Conservation (phyloP, 2,329 filamentous ascomycete genomes). For the Neonectria neomacrospora region DNA sequence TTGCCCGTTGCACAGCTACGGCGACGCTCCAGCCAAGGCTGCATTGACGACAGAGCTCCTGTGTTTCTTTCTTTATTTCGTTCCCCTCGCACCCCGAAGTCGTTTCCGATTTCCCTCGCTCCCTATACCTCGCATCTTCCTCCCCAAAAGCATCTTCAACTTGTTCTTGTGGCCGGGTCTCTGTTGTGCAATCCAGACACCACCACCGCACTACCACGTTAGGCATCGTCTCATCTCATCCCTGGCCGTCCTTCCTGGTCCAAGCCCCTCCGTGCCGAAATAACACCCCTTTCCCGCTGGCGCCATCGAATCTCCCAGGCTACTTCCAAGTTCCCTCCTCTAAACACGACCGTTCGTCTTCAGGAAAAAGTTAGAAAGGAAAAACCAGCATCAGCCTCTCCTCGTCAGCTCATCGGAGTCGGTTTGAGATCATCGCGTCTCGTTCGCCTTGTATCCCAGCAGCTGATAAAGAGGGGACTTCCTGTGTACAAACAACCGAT, state of each 20-base stretch:
- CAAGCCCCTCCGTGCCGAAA: constrained; percentile 39
- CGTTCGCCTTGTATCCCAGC: constrained; percentile 13
- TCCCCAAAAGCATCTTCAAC: neutral
- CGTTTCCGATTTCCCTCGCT: neutral
- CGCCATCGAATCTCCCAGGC: constrained; percentile 26
- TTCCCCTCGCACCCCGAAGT: constrained; percentile 18
- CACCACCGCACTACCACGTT: constrained; percentile 22
- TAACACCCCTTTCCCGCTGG: constrained; percentile 44
- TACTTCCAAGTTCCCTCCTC: constrained; percentile 11
- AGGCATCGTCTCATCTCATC: constrained; percentile 32
- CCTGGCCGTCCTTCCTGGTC: constrained; percentile 40
- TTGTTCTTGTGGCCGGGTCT: neutral
- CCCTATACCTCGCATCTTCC: constrained; percentile 3
- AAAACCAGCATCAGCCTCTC: constrained; percentile 8
- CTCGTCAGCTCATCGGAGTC: constrained; percentile 19
- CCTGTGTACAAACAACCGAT: constrained; percentile 10
- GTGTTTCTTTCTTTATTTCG: constrained; percentile 29
- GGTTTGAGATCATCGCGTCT: constrained; percentile 23
- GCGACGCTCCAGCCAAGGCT: constrained; percentile 25
- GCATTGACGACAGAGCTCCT: constrained; percentile 24
- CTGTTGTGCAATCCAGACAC: constrained; percentile 17
- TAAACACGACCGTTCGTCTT: constrained; percentile 20
- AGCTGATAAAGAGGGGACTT: constrained; percentile 15
- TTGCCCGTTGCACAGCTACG: constrained; percentile 47
- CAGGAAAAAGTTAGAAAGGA: constrained; percentile 7